Evolutionary conservation across 2,329 filamentous ascomycete species (phyloP), one percentile per base, ranked within the genome.

Genomic region (Ophiostoma tasmaniense): DNA sequence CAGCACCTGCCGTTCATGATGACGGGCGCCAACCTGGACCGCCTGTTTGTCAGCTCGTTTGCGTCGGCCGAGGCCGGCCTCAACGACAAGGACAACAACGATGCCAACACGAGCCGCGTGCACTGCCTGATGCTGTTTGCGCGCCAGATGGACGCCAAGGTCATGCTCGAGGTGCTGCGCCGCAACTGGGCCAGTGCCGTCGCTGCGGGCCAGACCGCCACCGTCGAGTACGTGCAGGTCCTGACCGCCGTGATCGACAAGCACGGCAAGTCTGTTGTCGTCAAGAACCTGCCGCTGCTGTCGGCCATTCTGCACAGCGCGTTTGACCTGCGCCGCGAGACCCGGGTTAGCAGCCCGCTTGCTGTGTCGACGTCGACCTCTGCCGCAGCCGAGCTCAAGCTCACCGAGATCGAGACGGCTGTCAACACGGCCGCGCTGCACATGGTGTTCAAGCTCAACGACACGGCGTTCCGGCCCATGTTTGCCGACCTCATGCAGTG

Each of bases 391-490:
- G 20, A 20, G 20, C 35, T 45, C 14, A 64, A 55, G 61, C 28
- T 91, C 6, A 78, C 82, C 25, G 81, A 83, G 59, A 81, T 92
- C 14, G 92, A 96, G 76, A 80, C 81, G 1, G 81, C 82, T 13
- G 75, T 91, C 73, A 90, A 92, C 76, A 85, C 89, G 11, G 87
- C 90, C 14, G 87, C 89, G 0, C 85, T 99, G 70, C 91, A 92
- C 78, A 95, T 97, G 88, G 90, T 97, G 68, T 92, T 96, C 82
- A 98, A 98, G 82, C 86, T 99, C 71, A 98, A 97, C 79, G 95
- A 99, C 76, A 89, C 90, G 0, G 88, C 90, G 0, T 99, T 99
- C 87, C 86, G 93, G 14, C 96, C 95, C 0, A 88, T 99, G 72
- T 99, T 98, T 81, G 85, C 88, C 20, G 87, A 90, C 72, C 81